Evolutionary conservation across 179 eudicot genomes (phyloP), one percentile per base, ranked within the genome.

Genomic region (Nepenthes alata): DNA sequence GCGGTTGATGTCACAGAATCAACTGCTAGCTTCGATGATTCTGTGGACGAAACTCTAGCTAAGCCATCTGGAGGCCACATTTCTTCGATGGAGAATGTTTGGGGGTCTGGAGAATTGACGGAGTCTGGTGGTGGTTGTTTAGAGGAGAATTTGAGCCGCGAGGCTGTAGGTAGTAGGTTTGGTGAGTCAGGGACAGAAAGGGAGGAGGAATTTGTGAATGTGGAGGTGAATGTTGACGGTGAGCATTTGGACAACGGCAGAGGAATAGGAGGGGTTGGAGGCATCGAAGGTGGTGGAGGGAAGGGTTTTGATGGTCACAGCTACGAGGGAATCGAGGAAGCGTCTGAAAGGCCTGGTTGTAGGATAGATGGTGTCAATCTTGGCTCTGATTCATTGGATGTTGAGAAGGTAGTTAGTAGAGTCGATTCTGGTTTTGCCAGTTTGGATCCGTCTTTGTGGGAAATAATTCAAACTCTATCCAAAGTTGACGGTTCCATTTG

Each of bases 221-320:
- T 47, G 48, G 64, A 53, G 59, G 69, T 59, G 35, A 55, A 70
- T 58, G 59, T 41, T 56, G 72, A 52, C 3, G 48, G 49, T 2
- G 57, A 60, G 56, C 12, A 1, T n/a, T 41, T 7, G 45, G 45
- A 4, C 8, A 41, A 41, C 5, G 45, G 45, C 45, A 7, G 45
- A 41, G 45, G 45, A 4, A 41, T 41, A 4, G 45, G 45, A 4
- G 45, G 45, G 25, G 25, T 25, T 41, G 8, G 45, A 4, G 45
- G 2, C 8, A 41, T 4, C 8, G 45, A 7, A 41, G 45, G 45
- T 4, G 5, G 8, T 41, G 45, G 45, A 4, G 45, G 45, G 45
- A 7, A 41, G 45, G 45, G 45, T 41, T 7, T 41, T 41, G 45
- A 41, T 41, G 45, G 8, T 41, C 45, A 4, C 8, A 2, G 45